A percentile compares a stretch with the other conserved stretches of the same genome.
Conservation (phyloP, 805 yeast species). For the Schwanniomyces yamadae region DNA sequence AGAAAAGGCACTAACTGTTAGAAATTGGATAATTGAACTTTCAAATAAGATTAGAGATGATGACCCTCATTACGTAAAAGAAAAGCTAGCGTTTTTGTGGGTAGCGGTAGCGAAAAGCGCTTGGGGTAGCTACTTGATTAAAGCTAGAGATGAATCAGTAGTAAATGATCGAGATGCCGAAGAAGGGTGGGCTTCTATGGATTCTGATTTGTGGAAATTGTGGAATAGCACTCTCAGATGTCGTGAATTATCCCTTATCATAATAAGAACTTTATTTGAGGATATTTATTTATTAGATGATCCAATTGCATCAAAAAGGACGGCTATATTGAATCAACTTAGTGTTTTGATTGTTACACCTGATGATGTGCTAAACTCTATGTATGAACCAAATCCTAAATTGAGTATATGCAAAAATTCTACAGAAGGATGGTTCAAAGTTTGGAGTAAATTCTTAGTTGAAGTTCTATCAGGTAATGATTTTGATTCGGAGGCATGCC, state of each 20-base stretch:
- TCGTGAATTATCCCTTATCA: conserved; percentile 73
- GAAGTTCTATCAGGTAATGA: conserved; percentile 33
- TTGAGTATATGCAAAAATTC: conserved; percentile 64
- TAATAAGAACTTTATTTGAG: conserved; percentile 85
- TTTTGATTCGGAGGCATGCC: conserved; percentile 24
- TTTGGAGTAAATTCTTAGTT: conserved; percentile 54
- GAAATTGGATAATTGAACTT: conserved; percentile 83
- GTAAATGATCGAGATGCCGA: conserved; percentile 47
- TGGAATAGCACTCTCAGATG: conserved; percentile 69
- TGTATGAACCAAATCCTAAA: conserved; percentile 66
- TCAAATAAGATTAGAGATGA: conserved; percentile 53
- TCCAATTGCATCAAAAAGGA: conserved; percentile 79
- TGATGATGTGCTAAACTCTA: conserved; percentile 54
- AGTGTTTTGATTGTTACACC: conserved; percentile 84
- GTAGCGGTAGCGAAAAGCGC: conserved; percentile 84
- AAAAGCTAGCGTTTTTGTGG: conserved; percentile 88
- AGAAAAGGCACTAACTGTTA: conserved; percentile 62
- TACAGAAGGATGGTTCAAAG: conserved; percentile 80
- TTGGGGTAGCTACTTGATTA: conserved; percentile 78
- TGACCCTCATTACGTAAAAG: conserved; percentile 89
- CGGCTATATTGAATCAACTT: conserved; percentile 72
- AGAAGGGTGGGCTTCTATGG: conserved; percentile 88
- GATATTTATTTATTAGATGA: conserved; percentile 92
- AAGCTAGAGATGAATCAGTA: conserved; percentile 22
- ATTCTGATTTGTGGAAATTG: conserved; percentile 63